Base-by-base conservation (phyloP, 345 rosid genomes). In the Ceriops decandra region DNA sequence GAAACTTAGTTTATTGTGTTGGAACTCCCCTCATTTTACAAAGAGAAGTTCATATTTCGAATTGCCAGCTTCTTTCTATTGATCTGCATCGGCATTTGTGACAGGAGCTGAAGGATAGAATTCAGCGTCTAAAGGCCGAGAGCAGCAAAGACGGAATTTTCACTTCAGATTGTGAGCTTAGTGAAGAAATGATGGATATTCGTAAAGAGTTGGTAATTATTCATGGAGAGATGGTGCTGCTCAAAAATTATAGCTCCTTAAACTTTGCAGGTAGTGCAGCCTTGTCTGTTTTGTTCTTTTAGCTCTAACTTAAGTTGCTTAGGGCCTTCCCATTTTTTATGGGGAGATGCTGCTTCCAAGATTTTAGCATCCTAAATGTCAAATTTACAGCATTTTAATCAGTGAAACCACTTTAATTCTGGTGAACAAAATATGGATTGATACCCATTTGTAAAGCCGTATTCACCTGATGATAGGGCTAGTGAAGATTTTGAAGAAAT, bases 141-240 rank as follows among this genome's bases (percentile, higher is more conserved):
- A 86, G 84, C 27, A 75, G 80, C 49, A 79, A 35, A 33, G 80
- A 82, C 67, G 96, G 90, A 51, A 80, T 74, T 36, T 78, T 83
- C 49, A 66, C 88, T 54, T 85, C 91, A 51, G 88, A 83, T 57
- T 81, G 90, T 60, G 90, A 88, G 67, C 88, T 87, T 74, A 86
- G 93, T 33, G 93, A 88, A 74, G 97, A 90, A 76, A 88, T 86
- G 90, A 93, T 93, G 98, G 93, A 87, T 52, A 90, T 90, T 58
- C 98, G 96, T 32, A 88, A 79, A 83, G 96, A 87, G 77, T 87
- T 88, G 52, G 98, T 93, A 28, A 87, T 84, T 54, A 90, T 93
- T 71, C 98, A 93, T 56, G 97, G 97, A 63, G 90, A 93, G 82
- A 92, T 92, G 98, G 96, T 92, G 68, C 98, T 92, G 66, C 85